Conservation (phyloP, 768 basidiomycete genomes). For the Pluteus cervinus region DNA sequence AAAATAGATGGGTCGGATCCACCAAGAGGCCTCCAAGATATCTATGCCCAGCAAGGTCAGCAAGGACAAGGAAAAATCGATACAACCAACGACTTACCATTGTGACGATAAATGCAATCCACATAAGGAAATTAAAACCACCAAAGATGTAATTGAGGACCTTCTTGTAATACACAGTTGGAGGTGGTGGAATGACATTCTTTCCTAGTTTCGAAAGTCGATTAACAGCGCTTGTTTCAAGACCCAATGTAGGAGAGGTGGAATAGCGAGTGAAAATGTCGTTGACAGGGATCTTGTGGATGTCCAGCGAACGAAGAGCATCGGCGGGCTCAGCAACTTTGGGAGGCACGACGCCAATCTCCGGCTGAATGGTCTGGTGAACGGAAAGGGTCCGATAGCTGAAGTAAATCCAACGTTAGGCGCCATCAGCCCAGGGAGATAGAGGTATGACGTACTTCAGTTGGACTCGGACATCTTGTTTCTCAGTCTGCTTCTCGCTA, state of each 20-base stretch:
- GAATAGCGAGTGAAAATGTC: slow-evolving; percentile 39
- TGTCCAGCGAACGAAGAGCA: slow-evolving; percentile 40
- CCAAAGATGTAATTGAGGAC: slow-evolving; percentile 48
- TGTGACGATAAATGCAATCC: slow-evolving; percentile 47
- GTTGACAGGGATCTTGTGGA: slow-evolving; percentile 35
- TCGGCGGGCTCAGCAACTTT: slow-evolving; percentile 29
- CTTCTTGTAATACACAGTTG: slow-evolving; percentile 41
- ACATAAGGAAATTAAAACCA: slow-evolving; percentile 52
- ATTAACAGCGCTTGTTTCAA: slow-evolving; percentile 39
- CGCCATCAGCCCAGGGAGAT: too few species aligned
- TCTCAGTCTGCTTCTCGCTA: too few species aligned
- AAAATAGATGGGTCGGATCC: slow-evolving; percentile 30
- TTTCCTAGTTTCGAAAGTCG: slow-evolving; percentile 32
- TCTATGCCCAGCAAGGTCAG: slow-evolving; percentile 20
- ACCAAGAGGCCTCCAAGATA: slow-evolving; percentile 50
- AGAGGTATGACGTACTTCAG: too few species aligned
- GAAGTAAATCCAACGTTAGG: too few species aligned
- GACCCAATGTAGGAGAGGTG: slow-evolving; percentile 34
- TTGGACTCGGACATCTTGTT: too few species aligned
- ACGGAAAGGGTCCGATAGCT: too few species aligned
- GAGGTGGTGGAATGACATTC: slow-evolving; percentile 45
- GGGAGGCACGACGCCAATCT: too few species aligned
- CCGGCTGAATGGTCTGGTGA: too few species aligned
- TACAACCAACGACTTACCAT: slow-evolving; percentile 26
- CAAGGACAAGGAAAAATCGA: not conserved